Evolutionary conservation across 345 rosid genomes (phyloP).

Genomic region (Brassica rapa): DNA sequence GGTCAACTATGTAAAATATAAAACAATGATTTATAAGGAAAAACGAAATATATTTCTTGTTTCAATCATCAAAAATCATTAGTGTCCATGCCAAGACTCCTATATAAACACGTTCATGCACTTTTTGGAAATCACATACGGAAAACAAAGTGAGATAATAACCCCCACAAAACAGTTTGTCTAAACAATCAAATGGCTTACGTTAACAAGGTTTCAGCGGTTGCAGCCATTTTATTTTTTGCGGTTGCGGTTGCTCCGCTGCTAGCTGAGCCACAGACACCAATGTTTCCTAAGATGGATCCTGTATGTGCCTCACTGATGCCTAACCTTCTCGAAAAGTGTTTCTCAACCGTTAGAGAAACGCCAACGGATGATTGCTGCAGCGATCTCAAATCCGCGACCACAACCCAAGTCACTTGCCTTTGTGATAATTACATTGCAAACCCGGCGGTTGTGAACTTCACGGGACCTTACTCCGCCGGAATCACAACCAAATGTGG

Average conservation of each 20-base stretch:
- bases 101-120: slow-evolving; percentile 24
- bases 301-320: slow-evolving; percentile 21
- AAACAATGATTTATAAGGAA: slow-evolving; percentile 1
- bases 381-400: slow-evolving; percentile 33
- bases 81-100: slow-evolving; percentile 17
- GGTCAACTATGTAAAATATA: slow-evolving; percentile 31
- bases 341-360: slow-evolving; percentile 32
- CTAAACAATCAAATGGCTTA: slow-evolving; percentile 12
- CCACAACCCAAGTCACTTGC: slow-evolving; percentile 31
- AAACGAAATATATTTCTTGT: background rate
- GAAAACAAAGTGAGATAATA: background rate
- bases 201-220: background rate
- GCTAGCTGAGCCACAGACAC: slow-evolving; percentile 7
- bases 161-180: background rate
- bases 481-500: slow-evolving; percentile 36
- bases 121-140: slow-evolving; percentile 7
- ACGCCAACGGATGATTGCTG: slow-evolving; percentile 36
- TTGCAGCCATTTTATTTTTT: slow-evolving; percentile 5
- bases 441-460: slow-evolving; percentile 11
- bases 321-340: slow-evolving; percentile 34
- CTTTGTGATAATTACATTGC: slow-evolving; percentile 38
- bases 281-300: slow-evolving; percentile 21
- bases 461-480: slow-evolving; percentile 33
- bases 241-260: slow-evolving; percentile 19
- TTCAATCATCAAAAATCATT: background rate